Evolutionary conservation across 2,329 filamentous ascomycete genomes (phyloP), one percentile per base, ranked within the genome.

Genomic region (Ophidiomyces ophidiicola): DNA sequence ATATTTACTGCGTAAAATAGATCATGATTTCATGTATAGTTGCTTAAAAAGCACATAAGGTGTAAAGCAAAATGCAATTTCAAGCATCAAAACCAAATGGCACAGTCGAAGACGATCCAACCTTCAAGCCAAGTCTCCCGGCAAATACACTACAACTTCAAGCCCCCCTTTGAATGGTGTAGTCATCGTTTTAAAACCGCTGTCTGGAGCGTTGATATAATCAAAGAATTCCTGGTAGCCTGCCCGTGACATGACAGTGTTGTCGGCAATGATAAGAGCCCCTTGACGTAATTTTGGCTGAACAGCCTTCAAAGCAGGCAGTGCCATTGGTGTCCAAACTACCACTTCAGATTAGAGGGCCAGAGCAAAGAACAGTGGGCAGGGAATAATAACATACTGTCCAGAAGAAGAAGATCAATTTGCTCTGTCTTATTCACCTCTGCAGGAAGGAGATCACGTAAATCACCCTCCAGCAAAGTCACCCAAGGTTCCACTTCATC

Each of bases 371-470:
- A 24, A 21, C 11, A 14, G 4, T 24, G 15, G 31, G 10, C 23
- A 39, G 36, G 10, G 12, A 32, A 11, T 28, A 28, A 14, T 28
- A 24, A 67, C 73, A 61, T 53, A 78, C 74, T 78, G 48, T 78
- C 74, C 18, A 79, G 59, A 17, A 77, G 55, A 11, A 79, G 47
- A 14, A 78, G 58, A 44, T 78, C 71, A n/a, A 78, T 59, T 11
- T 39, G 39, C 15, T 43, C 43, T 4, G 37, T 32, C 20, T 63
- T 49, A 1, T 61, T 57, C 0, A 78, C 42, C 21, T 63, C 61
- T 2, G 58, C 47, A 44, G 67, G 67, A n/a, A 75, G 54, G 0
- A 73, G 78, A 53, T 78, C 67, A 0, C 63, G 58, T 33, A 79
- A 44, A 48, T 78, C 70, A 0, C 74, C 75, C 42, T 69, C 70